Evolutionary conservation across 2,329 filamentous ascomycete genomes (phyloP).

Genomic region (Uncinocarpus reesii): DNA sequence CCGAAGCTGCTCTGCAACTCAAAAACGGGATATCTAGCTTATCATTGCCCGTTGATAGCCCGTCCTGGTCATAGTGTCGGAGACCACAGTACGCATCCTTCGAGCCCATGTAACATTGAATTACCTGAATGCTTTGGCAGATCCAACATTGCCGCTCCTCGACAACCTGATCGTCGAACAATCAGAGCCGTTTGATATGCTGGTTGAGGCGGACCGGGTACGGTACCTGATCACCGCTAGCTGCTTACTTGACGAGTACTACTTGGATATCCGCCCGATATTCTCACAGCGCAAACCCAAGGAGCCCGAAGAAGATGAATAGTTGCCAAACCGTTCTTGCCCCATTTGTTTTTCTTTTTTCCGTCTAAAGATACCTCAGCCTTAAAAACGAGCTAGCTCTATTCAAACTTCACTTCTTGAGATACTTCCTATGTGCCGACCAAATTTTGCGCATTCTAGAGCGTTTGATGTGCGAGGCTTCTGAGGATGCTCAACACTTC

Average conservation of each 20-base stretch:
- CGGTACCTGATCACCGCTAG: background rate
- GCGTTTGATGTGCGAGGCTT: too few relatives aligned
- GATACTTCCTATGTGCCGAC: too few relatives aligned
- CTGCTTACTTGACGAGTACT: slow-evolving; percentile 5
- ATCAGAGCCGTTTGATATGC: slow-evolving; percentile 1
- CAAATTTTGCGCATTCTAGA: too few relatives aligned
- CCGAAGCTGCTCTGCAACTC: background rate
- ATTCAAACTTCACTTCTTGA: too few relatives aligned
- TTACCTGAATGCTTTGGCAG: slow-evolving; percentile 5
- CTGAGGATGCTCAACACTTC: too few relatives aligned
- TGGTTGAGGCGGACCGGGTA: background rate
- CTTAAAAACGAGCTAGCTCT: too few relatives aligned
- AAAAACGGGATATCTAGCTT: background rate
- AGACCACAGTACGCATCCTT: background rate
- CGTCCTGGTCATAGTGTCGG: background rate
- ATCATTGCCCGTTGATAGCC: slow-evolving; percentile 8
- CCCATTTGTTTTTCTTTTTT: too few relatives aligned
- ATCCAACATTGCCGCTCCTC: background rate
- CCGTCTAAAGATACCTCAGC: too few relatives aligned
- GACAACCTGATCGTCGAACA: slow-evolving; percentile 1
- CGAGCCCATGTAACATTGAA: background rate
- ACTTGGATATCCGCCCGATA: background rate
- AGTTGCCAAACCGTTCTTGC: too few relatives aligned
- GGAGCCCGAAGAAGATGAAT: too few relatives aligned
- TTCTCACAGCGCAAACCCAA: background rate